Conservation (phyloP, 2,329 filamentous ascomycete species). For the Trematosphaeria pertusa region DNA sequence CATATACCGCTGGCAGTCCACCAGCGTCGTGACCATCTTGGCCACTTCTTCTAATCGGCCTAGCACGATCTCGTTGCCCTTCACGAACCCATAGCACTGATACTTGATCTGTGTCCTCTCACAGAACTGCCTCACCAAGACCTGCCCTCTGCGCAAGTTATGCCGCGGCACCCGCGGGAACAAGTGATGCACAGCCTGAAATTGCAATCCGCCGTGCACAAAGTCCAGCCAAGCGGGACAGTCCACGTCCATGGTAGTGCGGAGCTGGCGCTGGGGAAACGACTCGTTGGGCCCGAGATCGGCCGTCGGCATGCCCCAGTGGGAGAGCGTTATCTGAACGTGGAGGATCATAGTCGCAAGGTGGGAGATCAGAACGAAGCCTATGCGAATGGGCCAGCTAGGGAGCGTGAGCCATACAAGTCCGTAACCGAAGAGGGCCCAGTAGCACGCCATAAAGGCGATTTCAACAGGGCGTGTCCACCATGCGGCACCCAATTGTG, state of each 20-base stretch:
- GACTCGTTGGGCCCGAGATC: constrained; percentile 85
- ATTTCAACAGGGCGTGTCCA: constrained; percentile 88
- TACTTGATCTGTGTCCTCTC: constrained; percentile 84
- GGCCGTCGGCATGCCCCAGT: constrained; percentile 92
- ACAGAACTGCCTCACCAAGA: constrained; percentile 81
- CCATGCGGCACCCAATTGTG: constrained; percentile 76
- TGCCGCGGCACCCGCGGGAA: constrained; percentile 85
- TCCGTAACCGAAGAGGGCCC: constrained; percentile 86
- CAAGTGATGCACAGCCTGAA: constrained; percentile 87
- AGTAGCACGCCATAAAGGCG: constrained; percentile 78
- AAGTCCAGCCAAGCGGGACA: constrained; percentile 89
- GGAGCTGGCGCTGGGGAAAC: constrained; percentile 88
- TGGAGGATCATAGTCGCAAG: constrained; percentile 82
- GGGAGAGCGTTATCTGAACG: constrained; percentile 87
- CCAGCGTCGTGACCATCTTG: constrained; percentile 71
- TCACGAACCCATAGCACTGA: constrained; percentile 82
- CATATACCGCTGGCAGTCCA: constrained; percentile 49
- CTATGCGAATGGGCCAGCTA: constrained; percentile 70
- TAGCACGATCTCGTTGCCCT: constrained; percentile 83
- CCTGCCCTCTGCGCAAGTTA: constrained; percentile 78
- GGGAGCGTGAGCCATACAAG: constrained; percentile 77
- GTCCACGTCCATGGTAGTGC: constrained; percentile 93
- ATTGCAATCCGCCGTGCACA: constrained; percentile 86
- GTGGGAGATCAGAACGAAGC: constrained; percentile 81
- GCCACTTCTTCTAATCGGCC: constrained; percentile 78